phyloP scores from a whole-genome alignment of 345 rosid genomes.

The Geranium brycei region DNA sequence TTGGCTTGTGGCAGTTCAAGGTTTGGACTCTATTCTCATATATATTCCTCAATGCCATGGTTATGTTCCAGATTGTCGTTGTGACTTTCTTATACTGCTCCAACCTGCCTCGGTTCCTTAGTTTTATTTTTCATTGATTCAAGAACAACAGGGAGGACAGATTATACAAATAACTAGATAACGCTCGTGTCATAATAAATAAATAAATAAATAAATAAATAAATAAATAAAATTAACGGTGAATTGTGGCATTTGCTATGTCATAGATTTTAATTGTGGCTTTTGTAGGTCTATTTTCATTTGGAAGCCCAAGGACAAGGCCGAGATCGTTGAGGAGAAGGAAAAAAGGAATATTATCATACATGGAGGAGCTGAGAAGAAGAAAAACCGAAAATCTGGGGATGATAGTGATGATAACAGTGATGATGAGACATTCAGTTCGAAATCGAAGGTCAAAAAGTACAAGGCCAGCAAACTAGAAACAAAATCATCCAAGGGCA shows the following conservation, averaged over 20 bases:
- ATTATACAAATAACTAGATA: not conserved
- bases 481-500: slow-evolving; percentile 15
- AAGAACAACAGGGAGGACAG: not conserved
- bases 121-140: not conserved
- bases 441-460: slow-evolving; percentile 36
- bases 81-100: not conserved
- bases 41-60: not conserved
- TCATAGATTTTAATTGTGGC: not conserved
- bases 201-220: not conserved
- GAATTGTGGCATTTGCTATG: not conserved
- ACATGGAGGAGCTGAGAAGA: slow-evolving; percentile 39
- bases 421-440: slow-evolving; percentile 29
- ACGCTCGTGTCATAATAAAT: not conserved
- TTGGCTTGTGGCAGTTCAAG: slow-evolving; percentile 95
- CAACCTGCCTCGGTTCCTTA: too few species aligned
- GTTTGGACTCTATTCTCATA: slow-evolving; percentile 19
- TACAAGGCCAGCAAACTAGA: slow-evolving; percentile 22
- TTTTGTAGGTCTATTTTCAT: slow-evolving; percentile 72
- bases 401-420: slow-evolving; percentile 32
- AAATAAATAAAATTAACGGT: not conserved
- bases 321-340: slow-evolving; percentile 34
- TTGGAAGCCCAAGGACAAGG: slow-evolving; percentile 67
- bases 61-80: not conserved
- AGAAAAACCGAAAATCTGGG: slow-evolving; percentile 26
- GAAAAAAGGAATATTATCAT: slow-evolving; percentile 45